Conservation (phyloP, 495 filamentous ascomycete species). For the Astrothelium subdiscretum region DNA sequence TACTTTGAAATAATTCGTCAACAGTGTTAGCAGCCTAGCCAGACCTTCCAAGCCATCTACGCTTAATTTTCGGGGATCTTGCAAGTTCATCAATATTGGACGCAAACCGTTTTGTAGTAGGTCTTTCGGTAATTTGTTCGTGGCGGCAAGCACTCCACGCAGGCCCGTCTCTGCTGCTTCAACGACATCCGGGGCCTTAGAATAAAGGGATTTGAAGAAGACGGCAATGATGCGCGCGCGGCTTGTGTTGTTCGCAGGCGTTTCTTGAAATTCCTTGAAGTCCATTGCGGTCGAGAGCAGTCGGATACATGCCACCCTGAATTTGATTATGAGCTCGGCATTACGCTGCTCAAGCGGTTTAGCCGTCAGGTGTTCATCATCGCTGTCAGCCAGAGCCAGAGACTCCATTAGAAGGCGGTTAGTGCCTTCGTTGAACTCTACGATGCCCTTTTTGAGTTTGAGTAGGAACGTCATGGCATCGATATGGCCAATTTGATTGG, state of each 20-base stretch:
- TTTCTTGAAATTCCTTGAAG: constrained; percentile 74
- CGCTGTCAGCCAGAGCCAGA: constrained; percentile 81
- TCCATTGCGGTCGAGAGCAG: constrained; percentile 85
- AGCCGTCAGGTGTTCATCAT: constrained; percentile 72
- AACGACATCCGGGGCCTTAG: constrained; percentile 79
- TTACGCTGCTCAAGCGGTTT: constrained; percentile 85
- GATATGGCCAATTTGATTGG: constrained; percentile 92
- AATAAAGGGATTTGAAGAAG: constrained; percentile 96
- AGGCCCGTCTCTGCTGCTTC: constrained; percentile 86
- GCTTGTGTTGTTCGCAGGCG: constrained; percentile 47
- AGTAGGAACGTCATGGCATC: constrained; percentile 93
- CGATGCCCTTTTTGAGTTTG: constrained; percentile 69
- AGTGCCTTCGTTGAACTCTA: constrained; percentile 80
- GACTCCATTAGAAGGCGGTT: constrained; percentile 87
- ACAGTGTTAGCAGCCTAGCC: constrained; percentile 70
- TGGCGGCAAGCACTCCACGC: constrained; percentile 70
- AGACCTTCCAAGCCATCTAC: constrained; percentile 86
- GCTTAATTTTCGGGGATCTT: constrained; percentile 82
- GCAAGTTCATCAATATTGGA: constrained; percentile 88
- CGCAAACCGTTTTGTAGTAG: constrained; percentile 86
- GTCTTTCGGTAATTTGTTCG: constrained; percentile 89
- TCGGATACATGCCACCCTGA: constrained; percentile 89
- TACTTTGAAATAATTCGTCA: constrained; percentile 93
- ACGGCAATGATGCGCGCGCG: constrained; percentile 79
- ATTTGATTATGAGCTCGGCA: constrained; percentile 75